Base-by-base conservation (phyloP, 2,329 filamentous ascomycete species). In the Neofusicoccum parvum region DNA sequence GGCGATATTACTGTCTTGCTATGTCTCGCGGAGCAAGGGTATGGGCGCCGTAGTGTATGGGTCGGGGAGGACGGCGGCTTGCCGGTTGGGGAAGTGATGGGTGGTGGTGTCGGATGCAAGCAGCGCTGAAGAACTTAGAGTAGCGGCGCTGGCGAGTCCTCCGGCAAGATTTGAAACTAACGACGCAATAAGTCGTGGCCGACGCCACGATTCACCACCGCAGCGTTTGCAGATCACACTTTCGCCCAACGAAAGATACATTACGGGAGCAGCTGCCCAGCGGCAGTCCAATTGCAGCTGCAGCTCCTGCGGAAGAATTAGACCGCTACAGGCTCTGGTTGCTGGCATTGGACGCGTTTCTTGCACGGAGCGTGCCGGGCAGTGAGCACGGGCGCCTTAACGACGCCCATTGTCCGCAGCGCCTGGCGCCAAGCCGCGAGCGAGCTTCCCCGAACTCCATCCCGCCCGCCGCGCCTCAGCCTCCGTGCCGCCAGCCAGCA, bases 151-250 rank as follows among this genome's bases (percentile, higher is more conserved):
- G 27, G 27, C 27, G 27, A 32, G 27, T 5, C 6, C 27, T 32
- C 27, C 27, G 56, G 48, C 56, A 60, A 60, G 56, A 39, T 60
- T 60, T 60, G 56, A 60, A 48, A 48, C 54, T 46, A 58, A 59
- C 56, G 56, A 60, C 56, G 56, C 56, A 60, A 60, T 60, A 60
- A 60, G 56, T 60, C 41, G 17, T 60, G 56, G 56, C 56, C 56
- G 5, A 39, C 54, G 17, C 54, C 54, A 45, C 54, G 41, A n/a
- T 46, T 34, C 7, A 11, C 11, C 20, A 20, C 41, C 14, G 54
- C 54, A 39, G 39, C 23, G 23, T 12, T 43, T 10, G 17, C 20
- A 45, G 50, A 12, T 17, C n/a, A 36, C 32, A 23, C 50, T 6
- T 10, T 39, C n/a, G 11, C 17, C 12, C 17, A n/a, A 10, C 9